Evolutionary conservation across 1,284 basidiomycete species (phyloP).

Genomic region (Ganoderma multipileum): DNA sequence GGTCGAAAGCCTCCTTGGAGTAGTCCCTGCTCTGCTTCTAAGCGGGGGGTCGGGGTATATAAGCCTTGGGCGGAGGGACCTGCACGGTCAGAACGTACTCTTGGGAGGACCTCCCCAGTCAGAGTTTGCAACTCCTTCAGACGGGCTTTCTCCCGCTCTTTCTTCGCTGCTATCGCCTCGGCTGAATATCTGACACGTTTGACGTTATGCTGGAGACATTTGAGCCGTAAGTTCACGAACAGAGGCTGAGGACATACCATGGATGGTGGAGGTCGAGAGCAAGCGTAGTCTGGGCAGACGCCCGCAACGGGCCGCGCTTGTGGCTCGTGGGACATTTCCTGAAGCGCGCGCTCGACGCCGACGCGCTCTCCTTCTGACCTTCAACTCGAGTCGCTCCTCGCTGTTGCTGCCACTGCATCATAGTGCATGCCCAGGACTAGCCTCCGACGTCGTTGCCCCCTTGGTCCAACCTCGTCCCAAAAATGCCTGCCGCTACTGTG

Average conservation of each 20-base stretch:
- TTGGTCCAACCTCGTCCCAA: constrained; percentile 30
- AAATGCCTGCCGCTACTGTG: constrained; percentile 57
- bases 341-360: constrained; percentile 11
- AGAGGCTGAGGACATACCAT: constrained; percentile 13
- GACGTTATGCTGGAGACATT: constrained; percentile 70
- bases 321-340: constrained; percentile 18
- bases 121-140: constrained; percentile 80
- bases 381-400: neutral
- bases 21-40: constrained; percentile 76
- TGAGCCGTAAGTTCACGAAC: neutral
- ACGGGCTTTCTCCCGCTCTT: constrained; percentile 74
- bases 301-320: constrained; percentile 23
- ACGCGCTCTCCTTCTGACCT: neutral
- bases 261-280: constrained; percentile 15
- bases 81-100: constrained; percentile 52
- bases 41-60: constrained; percentile 16
- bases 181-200: constrained; percentile 70
- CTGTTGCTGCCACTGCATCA: constrained; percentile 6
- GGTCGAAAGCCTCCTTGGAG: constrained; percentile 70
- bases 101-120: constrained; percentile 66
- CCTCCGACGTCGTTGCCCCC: constrained; percentile 1
- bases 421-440: constrained; percentile 6
- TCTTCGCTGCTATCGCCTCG: constrained; percentile 72
- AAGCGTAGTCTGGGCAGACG: constrained; percentile 9
- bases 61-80: constrained; percentile 14